A percentile compares a stretch with the other conserved stretches of the same genome.
These are phyloP conservation scores for Pterocarpus macrocarpus DNA, from an alignment of 306 rosid genomes.

Conservation along the genomic window DNA sequence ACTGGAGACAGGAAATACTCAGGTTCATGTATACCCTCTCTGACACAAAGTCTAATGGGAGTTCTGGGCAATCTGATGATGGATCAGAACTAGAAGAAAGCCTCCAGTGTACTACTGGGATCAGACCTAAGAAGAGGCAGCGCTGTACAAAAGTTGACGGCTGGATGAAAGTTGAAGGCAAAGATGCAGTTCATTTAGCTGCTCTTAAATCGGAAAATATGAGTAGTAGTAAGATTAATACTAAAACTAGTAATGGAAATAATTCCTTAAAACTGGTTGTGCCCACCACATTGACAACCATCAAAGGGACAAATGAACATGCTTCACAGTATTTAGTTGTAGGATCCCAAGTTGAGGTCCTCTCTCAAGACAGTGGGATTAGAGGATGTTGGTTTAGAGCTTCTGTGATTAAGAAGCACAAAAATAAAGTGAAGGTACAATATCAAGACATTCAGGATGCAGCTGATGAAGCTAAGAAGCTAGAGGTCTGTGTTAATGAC, in stretches of 20 bases:
- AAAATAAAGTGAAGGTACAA: constrained; percentile 79
- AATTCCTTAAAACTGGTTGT: constrained; percentile 33
- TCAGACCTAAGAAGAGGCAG: constrained; percentile 73
- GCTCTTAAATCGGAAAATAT: constrained; percentile 25
- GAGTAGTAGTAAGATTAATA: constrained; percentile 28
- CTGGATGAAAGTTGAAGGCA: constrained; percentile 38
- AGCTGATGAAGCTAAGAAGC: constrained; percentile 69
- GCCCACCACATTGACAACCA: constrained; percentile 35
- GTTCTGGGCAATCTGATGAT: constrained; percentile 57
- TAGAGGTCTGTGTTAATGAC: constrained; percentile 62
- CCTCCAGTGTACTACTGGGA: constrained; percentile 24
- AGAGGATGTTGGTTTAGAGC: constrained; percentile 95
- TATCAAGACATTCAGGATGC: constrained; percentile 83
- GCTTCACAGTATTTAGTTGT: constrained; percentile 45
- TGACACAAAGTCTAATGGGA: constrained; percentile 54
- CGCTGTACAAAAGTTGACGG: background rate
- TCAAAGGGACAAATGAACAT: constrained; percentile 43
- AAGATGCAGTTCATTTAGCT: constrained; percentile 35
- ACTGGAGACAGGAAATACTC: constrained; percentile 88
- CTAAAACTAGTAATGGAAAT: constrained; percentile 44
- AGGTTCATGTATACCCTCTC: constrained; percentile 59
- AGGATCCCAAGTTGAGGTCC: constrained; percentile 81
- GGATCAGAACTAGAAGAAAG: constrained; percentile 55
- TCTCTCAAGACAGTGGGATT: constrained; percentile 89
- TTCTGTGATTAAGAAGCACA: constrained; percentile 66